Percentiles rank a stretch among this genome's conserved stretches.
Conservation (phyloP, 345 rosid genomes). For the Acer campestre region DNA sequence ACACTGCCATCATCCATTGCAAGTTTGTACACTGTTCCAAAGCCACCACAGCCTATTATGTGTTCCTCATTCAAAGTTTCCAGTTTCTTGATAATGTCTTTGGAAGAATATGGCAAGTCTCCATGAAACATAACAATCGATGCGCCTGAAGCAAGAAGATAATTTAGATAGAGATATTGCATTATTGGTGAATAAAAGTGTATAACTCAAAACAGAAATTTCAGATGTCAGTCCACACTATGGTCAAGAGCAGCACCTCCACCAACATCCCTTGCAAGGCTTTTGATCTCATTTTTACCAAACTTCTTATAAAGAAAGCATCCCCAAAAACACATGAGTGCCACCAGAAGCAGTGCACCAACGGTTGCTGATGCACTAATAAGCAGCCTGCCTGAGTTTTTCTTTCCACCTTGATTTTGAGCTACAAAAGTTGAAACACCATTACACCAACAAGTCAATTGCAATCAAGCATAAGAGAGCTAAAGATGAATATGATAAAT, state of each 20-base stretch:
- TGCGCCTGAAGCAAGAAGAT: slow-evolving; percentile 64
- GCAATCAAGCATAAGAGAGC: background rate
- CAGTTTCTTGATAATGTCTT: slow-evolving; percentile 88
- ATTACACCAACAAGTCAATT: slow-evolving; percentile 15
- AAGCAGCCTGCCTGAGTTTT: slow-evolving; percentile 73
- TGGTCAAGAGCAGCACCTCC: slow-evolving; percentile 62
- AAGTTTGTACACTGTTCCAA: slow-evolving; percentile 93
- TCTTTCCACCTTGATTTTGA: slow-evolving; percentile 65
- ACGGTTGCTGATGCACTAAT: slow-evolving; percentile 95
- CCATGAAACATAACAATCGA: slow-evolving; percentile 98
- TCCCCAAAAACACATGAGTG: slow-evolving; percentile 99
- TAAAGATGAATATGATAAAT: background rate
- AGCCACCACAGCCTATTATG: slow-evolving; percentile 90
- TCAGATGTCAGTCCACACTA: slow-evolving; percentile 16
- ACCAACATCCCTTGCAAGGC: slow-evolving; percentile 82
- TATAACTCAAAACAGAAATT: slow-evolving; percentile 10
- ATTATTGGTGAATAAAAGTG: slow-evolving; percentile 14
- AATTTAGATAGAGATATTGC: slow-evolving; percentile 6
- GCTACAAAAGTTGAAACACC: slow-evolving; percentile 40
- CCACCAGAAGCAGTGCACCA: slow-evolving; percentile 95
- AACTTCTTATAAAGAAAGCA: slow-evolving; percentile 97
- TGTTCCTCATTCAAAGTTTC: slow-evolving; percentile 88
- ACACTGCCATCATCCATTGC: slow-evolving; percentile 96
- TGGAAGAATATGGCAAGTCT: slow-evolving; percentile 93
- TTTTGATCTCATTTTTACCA: slow-evolving; percentile 74